A percentile compares a stretch with the other conserved stretches of the same genome.
Conservation (phyloP, 2,329 filamentous ascomycete genomes). For the Berkeleyomyces rouxiae region DNA sequence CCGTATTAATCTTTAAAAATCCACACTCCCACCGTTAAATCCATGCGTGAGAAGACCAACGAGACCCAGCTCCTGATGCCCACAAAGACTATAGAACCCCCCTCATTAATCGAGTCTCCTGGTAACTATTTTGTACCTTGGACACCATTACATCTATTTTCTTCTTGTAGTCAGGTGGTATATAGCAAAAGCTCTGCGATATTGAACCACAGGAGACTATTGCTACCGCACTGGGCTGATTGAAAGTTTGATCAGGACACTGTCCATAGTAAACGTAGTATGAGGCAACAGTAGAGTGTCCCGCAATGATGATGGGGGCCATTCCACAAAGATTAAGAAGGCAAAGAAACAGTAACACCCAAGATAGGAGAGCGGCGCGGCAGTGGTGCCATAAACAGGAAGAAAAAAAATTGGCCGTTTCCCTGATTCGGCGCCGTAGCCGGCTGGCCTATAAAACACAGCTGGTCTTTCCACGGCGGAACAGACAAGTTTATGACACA, state of each 20-base stretch:
- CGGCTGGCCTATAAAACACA: neutral
- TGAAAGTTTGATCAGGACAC: neutral
- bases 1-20: neutral
- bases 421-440: neutral
- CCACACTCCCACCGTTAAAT: neutral
- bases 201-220: neutral
- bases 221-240: neutral
- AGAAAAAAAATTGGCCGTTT: neutral
- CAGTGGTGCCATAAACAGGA: neutral
- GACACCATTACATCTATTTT: neutral
- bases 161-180: neutral
- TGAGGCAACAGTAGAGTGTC: neutral
- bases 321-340: no score
- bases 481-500: neutral
- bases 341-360: neutral
- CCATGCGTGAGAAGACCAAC: no score
- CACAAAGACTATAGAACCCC: neutral
- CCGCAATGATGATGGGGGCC: no score
- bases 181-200: neutral
- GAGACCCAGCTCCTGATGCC: neutral
- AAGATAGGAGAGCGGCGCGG: neutral
- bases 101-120: neutral
- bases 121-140: neutral
- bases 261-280: neutral
- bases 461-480: neutral